Evolutionary conservation across 768 basidiomycete genomes (phyloP).

Genomic region (Macrolepiota dolichaula): DNA sequence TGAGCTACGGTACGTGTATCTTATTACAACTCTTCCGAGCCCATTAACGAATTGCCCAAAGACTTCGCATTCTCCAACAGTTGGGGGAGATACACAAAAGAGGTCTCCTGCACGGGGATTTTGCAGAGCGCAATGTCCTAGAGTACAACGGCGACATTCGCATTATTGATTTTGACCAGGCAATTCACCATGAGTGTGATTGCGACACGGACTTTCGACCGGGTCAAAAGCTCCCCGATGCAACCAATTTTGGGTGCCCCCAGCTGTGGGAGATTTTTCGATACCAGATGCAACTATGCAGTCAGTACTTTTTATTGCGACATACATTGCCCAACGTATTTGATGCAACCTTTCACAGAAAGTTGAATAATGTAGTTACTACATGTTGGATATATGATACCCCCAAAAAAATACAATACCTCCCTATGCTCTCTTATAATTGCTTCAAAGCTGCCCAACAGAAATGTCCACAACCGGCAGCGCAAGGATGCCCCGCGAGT

Average conservation of each 20-base stretch:
- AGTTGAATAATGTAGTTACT: neutral
- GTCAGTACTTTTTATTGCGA: slow-evolving; percentile 5
- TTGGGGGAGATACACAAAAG: slow-evolving; percentile 31
- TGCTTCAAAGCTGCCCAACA: slow-evolving; percentile 55
- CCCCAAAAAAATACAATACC: neutral
- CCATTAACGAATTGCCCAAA: slow-evolving; percentile 10
- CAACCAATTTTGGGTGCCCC: slow-evolving; percentile 27
- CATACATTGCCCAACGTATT: neutral
- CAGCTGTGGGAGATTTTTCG: slow-evolving; percentile 29
- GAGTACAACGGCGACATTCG: slow-evolving; percentile 31
- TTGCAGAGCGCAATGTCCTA: slow-evolving; percentile 40
- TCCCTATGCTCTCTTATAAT: neutral
- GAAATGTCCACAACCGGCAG: slow-evolving; percentile 79
- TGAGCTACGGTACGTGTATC: slow-evolving; percentile 26
- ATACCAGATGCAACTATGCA: slow-evolving; percentile 27
- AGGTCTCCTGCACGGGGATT: slow-evolving; percentile 36
- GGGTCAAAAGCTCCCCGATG: slow-evolving; percentile 22
- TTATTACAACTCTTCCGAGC: neutral
- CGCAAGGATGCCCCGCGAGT: slow-evolving; percentile 62
- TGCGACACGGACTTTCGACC: slow-evolving; percentile 27
- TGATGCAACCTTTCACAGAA: neutral
- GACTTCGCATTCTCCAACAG: slow-evolving; percentile 28
- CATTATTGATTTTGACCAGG: slow-evolving; percentile 36
- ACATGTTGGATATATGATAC: neutral
- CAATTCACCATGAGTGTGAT: slow-evolving; percentile 25